Evolutionary conservation across 1,284 basidiomycete genomes (phyloP), one percentile per base, ranked within the genome.

Genomic region (Ustilago xerochloae): DNA sequence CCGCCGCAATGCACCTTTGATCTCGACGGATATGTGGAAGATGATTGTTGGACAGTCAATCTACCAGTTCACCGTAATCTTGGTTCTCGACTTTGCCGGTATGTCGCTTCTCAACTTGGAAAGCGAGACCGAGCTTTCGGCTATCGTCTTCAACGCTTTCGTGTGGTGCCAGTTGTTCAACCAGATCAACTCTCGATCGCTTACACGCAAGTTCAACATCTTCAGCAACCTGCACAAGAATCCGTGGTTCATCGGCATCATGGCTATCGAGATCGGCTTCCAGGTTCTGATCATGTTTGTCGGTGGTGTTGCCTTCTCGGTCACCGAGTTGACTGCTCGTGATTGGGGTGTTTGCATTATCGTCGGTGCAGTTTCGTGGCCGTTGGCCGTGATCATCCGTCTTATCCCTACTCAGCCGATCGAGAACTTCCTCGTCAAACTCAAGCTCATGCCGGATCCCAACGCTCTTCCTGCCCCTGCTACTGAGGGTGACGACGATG

Each of bases 261-360:
- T 94, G 13, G 76, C 90, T 8, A 89, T 98, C 77, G 93, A 93
- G 89, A 88, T 97, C 77, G 92, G 87, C 20, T 88, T 92, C 43
- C 96, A 99, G 85, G 85, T 95, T 53, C 79, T 96, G 59, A 96
- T 99, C 74, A 91, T 97, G 64, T 94, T 94, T 80, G 88, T 97
- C 54, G 96, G 95, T 61, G 92, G 93, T 30, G 89, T 91, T 4
- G 94, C 94, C 0, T 98, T 99, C 88, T 90, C 91, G 79, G 96
- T 98, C n/a, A 90, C 89, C 0, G 87, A 84, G 6, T 90, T 98
- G 54, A 63, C 54, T 16, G 92, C 91, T 29, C 89, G 89, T 39
- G 93, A 97, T 85, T 99, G 97, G 97, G 94, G 90, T 51, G 93
- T 98, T 74, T 93, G 92, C 1, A 87, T 99, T 54, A 90, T 92